Conservation (phyloP, 345 rosid genomes). For the Brassica nigra region DNA sequence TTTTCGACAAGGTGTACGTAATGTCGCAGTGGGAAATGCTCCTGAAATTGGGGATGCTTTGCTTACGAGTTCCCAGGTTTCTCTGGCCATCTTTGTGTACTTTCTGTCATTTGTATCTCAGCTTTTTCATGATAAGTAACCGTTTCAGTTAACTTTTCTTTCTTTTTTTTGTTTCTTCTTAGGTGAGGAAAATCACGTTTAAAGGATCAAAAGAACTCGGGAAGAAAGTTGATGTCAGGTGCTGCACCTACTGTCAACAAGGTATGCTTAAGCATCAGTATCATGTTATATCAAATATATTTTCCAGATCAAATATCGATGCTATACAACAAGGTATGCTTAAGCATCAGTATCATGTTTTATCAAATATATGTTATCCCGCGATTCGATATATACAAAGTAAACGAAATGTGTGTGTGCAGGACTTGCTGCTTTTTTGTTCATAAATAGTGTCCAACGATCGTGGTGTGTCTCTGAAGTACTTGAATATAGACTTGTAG, state of each 20-base stretch:
- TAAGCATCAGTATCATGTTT: too few species aligned
- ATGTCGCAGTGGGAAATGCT: conserved; percentile 90
- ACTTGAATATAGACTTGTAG: conserved; percentile 88
- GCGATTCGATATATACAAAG: neutral
- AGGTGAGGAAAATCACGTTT: too few species aligned
- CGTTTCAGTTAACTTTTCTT: too few species aligned
- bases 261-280: too few species aligned
- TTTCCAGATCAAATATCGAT: too few species aligned
- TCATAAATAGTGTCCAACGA: conserved; percentile 80
- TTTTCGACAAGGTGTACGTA: conserved; percentile 66
- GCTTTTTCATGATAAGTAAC: neutral
- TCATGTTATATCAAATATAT: too few species aligned
- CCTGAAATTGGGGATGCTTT: conserved; percentile 85
- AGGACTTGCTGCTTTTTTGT: conserved; percentile 95
- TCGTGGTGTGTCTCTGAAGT: conserved; percentile 95
- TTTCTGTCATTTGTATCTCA: conserved; percentile 11
- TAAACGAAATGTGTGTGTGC: conserved; percentile 28
- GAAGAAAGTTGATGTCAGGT: neutral
- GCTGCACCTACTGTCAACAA: too few species aligned
- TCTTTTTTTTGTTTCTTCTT: too few species aligned
- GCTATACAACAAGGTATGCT: too few species aligned
- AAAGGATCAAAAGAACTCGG: neutral
- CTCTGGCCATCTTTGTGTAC: conserved; percentile 8
- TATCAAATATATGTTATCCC: too few species aligned
- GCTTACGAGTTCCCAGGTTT: conserved; percentile 78